Conservation (phyloP, 768 basidiomycete genomes). For the Tylopilus vinaceipallidus region DNA sequence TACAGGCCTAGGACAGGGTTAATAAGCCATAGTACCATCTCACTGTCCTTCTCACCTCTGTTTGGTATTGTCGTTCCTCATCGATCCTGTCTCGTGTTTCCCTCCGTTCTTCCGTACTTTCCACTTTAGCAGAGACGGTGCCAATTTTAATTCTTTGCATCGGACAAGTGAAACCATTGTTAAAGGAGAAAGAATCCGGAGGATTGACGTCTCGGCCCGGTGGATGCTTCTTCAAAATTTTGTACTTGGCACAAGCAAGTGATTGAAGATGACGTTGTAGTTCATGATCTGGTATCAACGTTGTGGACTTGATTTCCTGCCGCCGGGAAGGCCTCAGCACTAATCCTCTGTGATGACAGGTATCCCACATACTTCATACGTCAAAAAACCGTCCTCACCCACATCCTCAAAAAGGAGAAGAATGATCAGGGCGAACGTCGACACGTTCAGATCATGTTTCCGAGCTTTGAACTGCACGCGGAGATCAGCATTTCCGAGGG, state of each 20-base stretch:
- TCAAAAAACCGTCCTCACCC: slow-evolving; percentile 63
- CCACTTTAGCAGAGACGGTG: slow-evolving; percentile 84
- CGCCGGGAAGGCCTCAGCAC: not conserved
- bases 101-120: slow-evolving; percentile 80
- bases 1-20: slow-evolving; percentile 72
- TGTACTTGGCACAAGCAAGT: slow-evolving; percentile 92
- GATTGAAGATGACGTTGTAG: slow-evolving; percentile 93
- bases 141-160: slow-evolving; percentile 92
- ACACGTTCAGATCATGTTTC: slow-evolving; percentile 88
- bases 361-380: slow-evolving; percentile 60
- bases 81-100: slow-evolving; percentile 90
- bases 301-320: slow-evolving; percentile 85
- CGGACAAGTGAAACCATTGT: slow-evolving; percentile 72
- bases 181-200: slow-evolving; percentile 88
- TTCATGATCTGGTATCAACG: slow-evolving; percentile 71
- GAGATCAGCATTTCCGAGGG: slow-evolving; percentile 88
- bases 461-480: slow-evolving; percentile 74
- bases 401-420: slow-evolving; percentile 83
- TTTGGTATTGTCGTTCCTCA: slow-evolving; percentile 86
- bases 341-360: not conserved
- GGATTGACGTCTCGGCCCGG: slow-evolving; percentile 77
- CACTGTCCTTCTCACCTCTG: slow-evolving; percentile 58
- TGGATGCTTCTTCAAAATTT: slow-evolving; percentile 89
- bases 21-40: not conserved
- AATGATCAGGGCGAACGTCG: slow-evolving; percentile 85